Conservation (phyloP, 768 basidiomycete species). For the Auriscalpium microsporum region DNA sequence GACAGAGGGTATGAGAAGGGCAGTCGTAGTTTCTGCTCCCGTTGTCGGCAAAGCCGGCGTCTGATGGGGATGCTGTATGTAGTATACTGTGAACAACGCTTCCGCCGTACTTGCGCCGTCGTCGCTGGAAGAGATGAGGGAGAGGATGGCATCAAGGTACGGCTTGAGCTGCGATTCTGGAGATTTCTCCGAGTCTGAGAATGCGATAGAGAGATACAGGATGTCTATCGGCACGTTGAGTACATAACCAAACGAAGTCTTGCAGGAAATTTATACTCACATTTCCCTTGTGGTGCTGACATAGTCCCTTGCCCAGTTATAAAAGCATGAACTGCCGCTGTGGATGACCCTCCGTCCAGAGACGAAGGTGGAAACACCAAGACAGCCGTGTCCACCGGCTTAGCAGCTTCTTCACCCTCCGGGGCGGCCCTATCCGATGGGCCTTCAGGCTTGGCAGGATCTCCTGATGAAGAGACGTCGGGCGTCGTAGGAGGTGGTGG, state of each 20-base stretch:
- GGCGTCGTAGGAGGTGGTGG: constrained; percentile 22
- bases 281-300: constrained; percentile 66
- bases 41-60: not conserved
- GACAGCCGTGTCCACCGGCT: constrained; percentile 50
- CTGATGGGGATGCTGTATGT: constrained; percentile 2
- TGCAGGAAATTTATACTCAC: constrained; percentile 30
- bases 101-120: not conserved
- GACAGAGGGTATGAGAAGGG: constrained; percentile 5
- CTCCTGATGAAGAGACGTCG: constrained; percentile 16
- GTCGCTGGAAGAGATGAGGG: constrained; percentile 1
- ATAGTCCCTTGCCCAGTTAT: constrained; percentile 67
- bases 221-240: constrained; percentile 5
- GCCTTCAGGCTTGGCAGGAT: constrained; percentile 9
- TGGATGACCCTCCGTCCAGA: constrained; percentile 37
- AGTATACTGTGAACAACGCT: constrained; percentile 9
- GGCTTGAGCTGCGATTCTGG: constrained; percentile 19
- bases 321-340: constrained; percentile 45
- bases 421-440: not conserved
- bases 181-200: constrained; percentile 4
- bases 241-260: not conserved
- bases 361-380: constrained; percentile 70
- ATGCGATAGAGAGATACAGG: constrained; percentile 13
- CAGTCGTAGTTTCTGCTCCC: not conserved
- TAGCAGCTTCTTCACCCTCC: not conserved
- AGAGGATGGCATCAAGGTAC: constrained; percentile 18